A percentile compares a stretch with the other conserved stretches of the same genome.
phyloP scores from a whole-genome alignment of 1,284 basidiomycete genomes.

The Ganoderma lucidum region DNA sequence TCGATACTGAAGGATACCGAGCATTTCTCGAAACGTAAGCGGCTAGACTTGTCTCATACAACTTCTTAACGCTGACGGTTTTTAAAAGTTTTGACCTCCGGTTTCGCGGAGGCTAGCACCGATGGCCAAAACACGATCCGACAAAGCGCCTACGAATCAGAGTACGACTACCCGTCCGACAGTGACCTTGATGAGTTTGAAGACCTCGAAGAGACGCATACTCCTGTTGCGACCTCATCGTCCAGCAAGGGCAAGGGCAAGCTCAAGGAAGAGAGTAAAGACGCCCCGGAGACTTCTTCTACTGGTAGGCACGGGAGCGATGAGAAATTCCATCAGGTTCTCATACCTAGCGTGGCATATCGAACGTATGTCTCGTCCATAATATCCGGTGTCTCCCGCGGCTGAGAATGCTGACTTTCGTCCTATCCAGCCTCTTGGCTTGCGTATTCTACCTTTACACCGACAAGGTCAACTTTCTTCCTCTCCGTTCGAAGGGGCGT shows the following conservation, averaged over 20 bases:
- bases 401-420: background rate
- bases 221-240: background rate
- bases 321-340: slow-evolving; percentile 21
- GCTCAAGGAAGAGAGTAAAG: background rate
- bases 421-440: slow-evolving; percentile 28
- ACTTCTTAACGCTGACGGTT: too few relatives aligned
- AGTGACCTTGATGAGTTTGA: slow-evolving; percentile 40
- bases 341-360: slow-evolving; percentile 33
- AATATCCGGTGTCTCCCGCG: background rate
- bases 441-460: slow-evolving; percentile 38
- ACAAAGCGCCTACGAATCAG: slow-evolving; percentile 16
- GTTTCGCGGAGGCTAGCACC: slow-evolving; percentile 32
- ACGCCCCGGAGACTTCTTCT: background rate
- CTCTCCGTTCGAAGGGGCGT: slow-evolving; percentile 28
- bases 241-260: slow-evolving; percentile 22
- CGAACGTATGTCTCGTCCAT: slow-evolving; percentile 30
- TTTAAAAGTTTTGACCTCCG: slow-evolving; percentile 32
- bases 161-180: slow-evolving; percentile 40
- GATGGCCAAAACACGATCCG: slow-evolving; percentile 5
- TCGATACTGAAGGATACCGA: slow-evolving; percentile 32
- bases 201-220: slow-evolving; percentile 6
- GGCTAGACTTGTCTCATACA: background rate
- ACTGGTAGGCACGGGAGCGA: background rate
- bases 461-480: slow-evolving; percentile 34
- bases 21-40: slow-evolving; percentile 34